Evolutionary conservation across 208 protist species (phyloP).

Genomic region (Novymonas esmeraldas): DNA sequence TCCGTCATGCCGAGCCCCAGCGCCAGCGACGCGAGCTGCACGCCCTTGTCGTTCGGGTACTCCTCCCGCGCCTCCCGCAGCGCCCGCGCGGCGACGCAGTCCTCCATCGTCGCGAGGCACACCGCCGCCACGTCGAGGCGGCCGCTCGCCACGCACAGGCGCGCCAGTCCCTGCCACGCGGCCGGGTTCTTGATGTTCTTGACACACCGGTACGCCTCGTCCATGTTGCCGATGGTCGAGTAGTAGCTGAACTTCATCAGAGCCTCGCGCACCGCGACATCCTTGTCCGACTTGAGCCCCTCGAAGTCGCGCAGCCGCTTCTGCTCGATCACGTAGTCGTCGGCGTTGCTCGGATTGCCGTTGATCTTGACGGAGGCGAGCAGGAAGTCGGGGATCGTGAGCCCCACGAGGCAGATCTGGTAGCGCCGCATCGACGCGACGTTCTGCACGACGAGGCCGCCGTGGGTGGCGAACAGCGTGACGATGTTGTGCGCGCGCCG

Average conservation of each 20-base stretch:
- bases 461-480: conserved; percentile 85
- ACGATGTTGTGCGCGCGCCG: conserved; percentile 81
- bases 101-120: conserved; percentile 95
- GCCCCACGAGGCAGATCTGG: conserved; percentile 89
- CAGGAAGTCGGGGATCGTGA: conserved; percentile 92
- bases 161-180: conserved; percentile 96
- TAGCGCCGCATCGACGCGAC: conserved; percentile 71
- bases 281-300: conserved; percentile 88
- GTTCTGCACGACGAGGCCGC: conserved; percentile 88
- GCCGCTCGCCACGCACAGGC: conserved; percentile 94
- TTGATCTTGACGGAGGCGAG: conserved; percentile 86
- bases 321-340: conserved; percentile 91
- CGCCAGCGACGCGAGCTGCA: conserved; percentile 94
- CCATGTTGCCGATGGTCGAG: conserved; percentile 97
- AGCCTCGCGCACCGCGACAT: conserved; percentile 89
- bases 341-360: conserved; percentile 72
- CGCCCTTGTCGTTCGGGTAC: conserved; percentile 85
- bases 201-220: conserved; percentile 96
- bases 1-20: conserved; percentile 94
- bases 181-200: conserved; percentile 93
- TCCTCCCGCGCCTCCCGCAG: conserved; percentile 86
- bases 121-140: conserved; percentile 95
- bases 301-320: conserved; percentile 94
- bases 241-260: conserved; percentile 97
- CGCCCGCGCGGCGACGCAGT: conserved; percentile 89